Evolutionary conservation across 176 grass and related monocot species (phyloP), one percentile per base, ranked within the genome.

Genomic region (Puya raimondii): DNA sequence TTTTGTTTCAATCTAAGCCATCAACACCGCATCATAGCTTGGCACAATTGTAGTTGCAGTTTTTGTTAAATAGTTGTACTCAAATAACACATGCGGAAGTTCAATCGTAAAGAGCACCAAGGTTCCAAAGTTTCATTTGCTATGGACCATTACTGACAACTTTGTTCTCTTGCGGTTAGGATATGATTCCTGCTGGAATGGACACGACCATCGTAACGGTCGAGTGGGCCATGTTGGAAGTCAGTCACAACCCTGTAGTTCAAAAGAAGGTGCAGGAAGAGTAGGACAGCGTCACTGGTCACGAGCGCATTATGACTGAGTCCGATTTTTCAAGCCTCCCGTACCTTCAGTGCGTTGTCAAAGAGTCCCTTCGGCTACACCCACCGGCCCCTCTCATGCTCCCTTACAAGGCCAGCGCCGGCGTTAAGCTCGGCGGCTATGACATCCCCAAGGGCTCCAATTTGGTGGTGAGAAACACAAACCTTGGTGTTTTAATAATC

Each of bases 201-300:
- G 88, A 91, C 82, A 91, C 88, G 48, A 91, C 88, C 15, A 84
- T 88, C 51, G 87, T 91, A 49, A 52, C 82, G 12, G 85, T 87
- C 0, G 88, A 91, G 67, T 91, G 88, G 88, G 76, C 85, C 53
- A 88, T 91, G 82, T 54, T 79, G 0, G 88, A 91, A 58, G 65
- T 91, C 12, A 69, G 78, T 0, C 64, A 75, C 63, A 87, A 88
- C 69, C 88, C 78, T 0, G 52, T 72, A 15, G 76, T 88, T 51
- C 85, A 82, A 63, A 64, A 78, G 64, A 91, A 85, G 51, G 21
- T 63, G 22, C 85, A 88, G 54, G 85, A 91, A 12, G 85, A 91
- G 79, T 59, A 85, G 42, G 85, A 91, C 78, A 51, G 69, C 0
- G 76, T 91, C 0, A 53, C 85, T 1, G 81, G 88, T 50, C 67